Evolutionary conservation across 2,329 filamentous ascomycete genomes (phyloP).

Genomic region (Rosellinia necatrix): DNA sequence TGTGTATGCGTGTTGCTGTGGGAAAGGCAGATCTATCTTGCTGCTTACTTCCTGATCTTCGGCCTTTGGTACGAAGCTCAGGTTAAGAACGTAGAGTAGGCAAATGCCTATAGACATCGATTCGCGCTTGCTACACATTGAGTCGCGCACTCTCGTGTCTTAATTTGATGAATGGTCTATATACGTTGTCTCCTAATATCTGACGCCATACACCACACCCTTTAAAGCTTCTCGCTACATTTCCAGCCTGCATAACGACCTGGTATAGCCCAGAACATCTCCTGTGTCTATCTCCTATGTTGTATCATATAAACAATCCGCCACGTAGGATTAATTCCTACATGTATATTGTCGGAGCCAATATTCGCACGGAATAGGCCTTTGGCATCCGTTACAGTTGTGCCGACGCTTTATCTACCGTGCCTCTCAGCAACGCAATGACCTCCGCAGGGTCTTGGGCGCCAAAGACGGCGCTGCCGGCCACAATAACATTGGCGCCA

Average conservation of each 20-base stretch:
- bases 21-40: not conserved
- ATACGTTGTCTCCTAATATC: not conserved
- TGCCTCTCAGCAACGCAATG: constrained; percentile 77
- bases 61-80: not conserved
- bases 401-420: constrained; percentile 68
- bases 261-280: not conserved
- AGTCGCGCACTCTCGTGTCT: not conserved
- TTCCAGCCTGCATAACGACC: constrained; percentile 6
- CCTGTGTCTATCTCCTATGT: too few species aligned
- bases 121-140: not conserved
- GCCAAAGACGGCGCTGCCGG: constrained; percentile 93
- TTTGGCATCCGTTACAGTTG: constrained; percentile 26
- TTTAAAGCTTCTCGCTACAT: not conserved
- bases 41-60: not conserved
- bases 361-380: too few species aligned
- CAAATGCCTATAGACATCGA: not conserved
- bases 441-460: constrained; percentile 87
- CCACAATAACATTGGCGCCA: constrained; percentile 97
- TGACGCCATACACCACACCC: not conserved
- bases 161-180: not conserved
- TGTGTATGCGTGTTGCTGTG: too few species aligned
- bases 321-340: too few species aligned
- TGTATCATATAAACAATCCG: not conserved
- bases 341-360: too few species aligned
- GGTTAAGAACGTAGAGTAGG: not conserved